These are phyloP conservation scores for Emmonsia crescens DNA, from an alignment of 2,329 filamentous ascomycete species.

Conservation along the genomic window DNA sequence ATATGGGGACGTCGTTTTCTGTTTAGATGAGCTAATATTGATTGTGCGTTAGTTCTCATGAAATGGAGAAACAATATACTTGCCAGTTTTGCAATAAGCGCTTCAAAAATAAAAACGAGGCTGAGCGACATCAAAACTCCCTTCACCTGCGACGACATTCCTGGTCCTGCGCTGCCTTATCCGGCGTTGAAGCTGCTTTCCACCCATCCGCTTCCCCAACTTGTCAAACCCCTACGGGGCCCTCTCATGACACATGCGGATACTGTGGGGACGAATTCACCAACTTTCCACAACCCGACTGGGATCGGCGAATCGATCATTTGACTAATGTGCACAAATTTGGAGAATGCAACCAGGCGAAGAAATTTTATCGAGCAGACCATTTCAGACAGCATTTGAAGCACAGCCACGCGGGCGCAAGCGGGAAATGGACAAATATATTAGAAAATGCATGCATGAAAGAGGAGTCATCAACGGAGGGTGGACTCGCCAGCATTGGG, in stretches of 20 bases:
- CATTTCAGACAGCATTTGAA: slow-evolving; percentile 98
- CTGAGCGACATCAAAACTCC: slow-evolving; percentile 90
- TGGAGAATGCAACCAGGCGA: slow-evolving; percentile 92
- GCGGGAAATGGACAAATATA: slow-evolving; percentile 98
- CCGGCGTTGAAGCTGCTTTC: slow-evolving; percentile 68
- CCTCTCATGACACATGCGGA: slow-evolving; percentile 63
- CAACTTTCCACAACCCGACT: slow-evolving; percentile 64
- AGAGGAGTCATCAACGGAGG: slow-evolving; percentile 49
- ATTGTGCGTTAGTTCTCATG: slow-evolving; percentile 54
- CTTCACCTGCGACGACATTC: slow-evolving; percentile 85
- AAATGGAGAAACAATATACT: slow-evolving; percentile 92
- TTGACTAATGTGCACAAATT: slow-evolving; percentile 91
- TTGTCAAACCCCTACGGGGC: slow-evolving; percentile 24
- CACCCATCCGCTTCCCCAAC: slow-evolving; percentile 56
- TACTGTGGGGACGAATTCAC: slow-evolving; percentile 92
- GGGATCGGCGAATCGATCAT: slow-evolving; percentile 78
- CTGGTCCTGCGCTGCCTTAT: slow-evolving; percentile 87
- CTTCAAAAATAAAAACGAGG: slow-evolving; percentile 99
- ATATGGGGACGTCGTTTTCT: not conserved
- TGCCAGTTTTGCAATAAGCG: slow-evolving; percentile 87
- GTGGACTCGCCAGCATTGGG: slow-evolving; percentile 16
- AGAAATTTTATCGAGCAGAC: slow-evolving; percentile 96
- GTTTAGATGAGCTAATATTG: not conserved
- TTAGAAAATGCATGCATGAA: slow-evolving; percentile 95
- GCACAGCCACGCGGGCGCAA: slow-evolving; percentile 91